phyloP scores from a whole-genome alignment of 169 alveolate species.

The Plasmodium adleri region DNA sequence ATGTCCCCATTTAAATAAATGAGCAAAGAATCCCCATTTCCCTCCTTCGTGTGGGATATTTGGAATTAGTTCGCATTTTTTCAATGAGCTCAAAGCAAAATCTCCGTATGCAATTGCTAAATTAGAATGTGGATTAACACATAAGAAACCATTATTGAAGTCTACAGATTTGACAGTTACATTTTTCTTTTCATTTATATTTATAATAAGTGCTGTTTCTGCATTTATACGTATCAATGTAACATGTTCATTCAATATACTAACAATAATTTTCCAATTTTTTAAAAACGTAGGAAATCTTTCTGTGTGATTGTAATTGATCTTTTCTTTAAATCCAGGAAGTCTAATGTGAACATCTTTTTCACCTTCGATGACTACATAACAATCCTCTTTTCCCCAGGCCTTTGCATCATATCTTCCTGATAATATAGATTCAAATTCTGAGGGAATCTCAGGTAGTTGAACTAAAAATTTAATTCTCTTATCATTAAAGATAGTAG shows the following conservation, averaged over 20 bases:
- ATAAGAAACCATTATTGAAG: constrained; percentile 82
- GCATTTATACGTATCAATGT: constrained; percentile 79
- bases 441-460: constrained; percentile 77
- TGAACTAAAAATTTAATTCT: constrained; percentile 83
- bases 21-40: constrained; percentile 85
- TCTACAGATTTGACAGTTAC: constrained; percentile 79
- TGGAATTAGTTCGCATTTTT: constrained; percentile 77
- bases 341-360: constrained; percentile 79
- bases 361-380: constrained; percentile 85
- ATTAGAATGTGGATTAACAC: constrained; percentile 80
- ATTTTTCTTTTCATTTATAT: constrained; percentile 70
- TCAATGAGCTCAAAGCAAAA: constrained; percentile 73
- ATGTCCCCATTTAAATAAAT: constrained; percentile 83
- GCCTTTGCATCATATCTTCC: constrained; percentile 84
- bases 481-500: constrained; percentile 79
- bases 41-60: constrained; percentile 73
- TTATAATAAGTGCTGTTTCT: constrained; percentile 77
- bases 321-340: constrained; percentile 78
- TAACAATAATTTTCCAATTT: constrained; percentile 84
- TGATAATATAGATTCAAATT: constrained; percentile 77
- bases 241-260: constrained; percentile 66
- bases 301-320: constrained; percentile 78
- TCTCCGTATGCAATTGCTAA: constrained; percentile 84
- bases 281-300: constrained; percentile 84
- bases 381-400: constrained; percentile 77